Evolutionary conservation across 202 grass and related monocot species (phyloP), one percentile per base, ranked within the genome.

Genomic region (Eragrostis tef): DNA sequence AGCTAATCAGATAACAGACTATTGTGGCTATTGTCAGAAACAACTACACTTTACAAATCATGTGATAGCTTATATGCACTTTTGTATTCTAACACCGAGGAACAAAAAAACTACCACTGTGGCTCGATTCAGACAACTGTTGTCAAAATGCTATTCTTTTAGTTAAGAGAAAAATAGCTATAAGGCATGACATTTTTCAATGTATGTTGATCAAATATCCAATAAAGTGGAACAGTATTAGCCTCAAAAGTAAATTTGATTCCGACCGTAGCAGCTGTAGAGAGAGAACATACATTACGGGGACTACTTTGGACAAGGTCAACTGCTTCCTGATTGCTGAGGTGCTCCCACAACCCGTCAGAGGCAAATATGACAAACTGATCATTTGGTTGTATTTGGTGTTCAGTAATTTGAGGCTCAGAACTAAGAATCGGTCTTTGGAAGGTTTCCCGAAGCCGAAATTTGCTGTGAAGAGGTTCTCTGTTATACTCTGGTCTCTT

Each of bases 301-400:
- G 94, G 91, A 69, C 85, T 91, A 58, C 41, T 86, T 69, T 90
- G 94, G 81, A 94, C 94, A 91, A 97, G 85, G 53, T 94, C 91
- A 71, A 94, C 94, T 60, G 94, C 94, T 86, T 97, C 94, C 87
- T 97, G 91, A 75, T 92, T 97, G 80, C 77, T 90, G 64, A 97
- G 87, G 74, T 97, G 94, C 77, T 94, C 94, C 94, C 94, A 97
- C 24, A 97, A 78, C 70, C 94, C 94, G 64, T 97, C 94, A 43
- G 94, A 97, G 73, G 94, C 94, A 88, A 97, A 94, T 86, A 97
- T 97, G 80, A 91, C 72, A 90, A 94, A 97, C 14, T 88, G 85
- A 80, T 97, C 91, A 3, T 83, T 90, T 0, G 85, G 80, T 59
- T 97, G 89, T 83, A 97, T 79, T 78, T 88, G 87, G 78, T 97